phyloP scores from a whole-genome alignment of 176 grass and related monocot species.

The Tuctoria greenei region DNA sequence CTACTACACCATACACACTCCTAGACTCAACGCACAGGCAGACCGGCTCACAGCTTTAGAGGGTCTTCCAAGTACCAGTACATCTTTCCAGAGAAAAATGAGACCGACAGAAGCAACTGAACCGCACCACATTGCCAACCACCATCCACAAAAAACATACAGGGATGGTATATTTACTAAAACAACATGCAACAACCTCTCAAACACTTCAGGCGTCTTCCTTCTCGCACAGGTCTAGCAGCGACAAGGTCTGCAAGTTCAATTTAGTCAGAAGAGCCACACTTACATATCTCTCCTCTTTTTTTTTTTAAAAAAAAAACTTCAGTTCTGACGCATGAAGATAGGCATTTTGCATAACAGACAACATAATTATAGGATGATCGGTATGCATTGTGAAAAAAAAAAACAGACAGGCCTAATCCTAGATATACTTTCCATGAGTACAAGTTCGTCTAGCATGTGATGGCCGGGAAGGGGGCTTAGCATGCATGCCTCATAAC shows the following conservation, averaged over 20 bases:
- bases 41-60: constrained; percentile 48
- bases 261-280: too few species aligned
- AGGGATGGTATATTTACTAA: constrained; percentile 57
- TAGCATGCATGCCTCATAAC: too few species aligned
- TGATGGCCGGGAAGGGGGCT: too few species aligned
- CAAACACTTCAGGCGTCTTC: too few species aligned
- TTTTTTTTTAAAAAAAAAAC: too few species aligned
- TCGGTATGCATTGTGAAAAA: not conserved
- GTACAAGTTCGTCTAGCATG: too few species aligned
- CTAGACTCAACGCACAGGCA: constrained; percentile 15
- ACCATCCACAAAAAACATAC: constrained; percentile 53
- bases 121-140: constrained; percentile 37
- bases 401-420: too few species aligned
- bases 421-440: too few species aligned
- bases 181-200: not conserved
- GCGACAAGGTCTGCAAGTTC: constrained; percentile 67
- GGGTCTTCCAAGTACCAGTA: constrained; percentile 48
- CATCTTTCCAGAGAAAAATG: constrained; percentile 44
- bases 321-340: not conserved
- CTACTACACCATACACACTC: constrained; percentile 38
- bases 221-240: too few species aligned
- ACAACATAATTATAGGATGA: not conserved
- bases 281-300: too few species aligned
- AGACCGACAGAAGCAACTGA: constrained; percentile 51
- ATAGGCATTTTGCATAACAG: not conserved